phyloP scores from a whole-genome alignment of 352 stramenopile genomes.

The Phytopythium aichiense region DNA sequence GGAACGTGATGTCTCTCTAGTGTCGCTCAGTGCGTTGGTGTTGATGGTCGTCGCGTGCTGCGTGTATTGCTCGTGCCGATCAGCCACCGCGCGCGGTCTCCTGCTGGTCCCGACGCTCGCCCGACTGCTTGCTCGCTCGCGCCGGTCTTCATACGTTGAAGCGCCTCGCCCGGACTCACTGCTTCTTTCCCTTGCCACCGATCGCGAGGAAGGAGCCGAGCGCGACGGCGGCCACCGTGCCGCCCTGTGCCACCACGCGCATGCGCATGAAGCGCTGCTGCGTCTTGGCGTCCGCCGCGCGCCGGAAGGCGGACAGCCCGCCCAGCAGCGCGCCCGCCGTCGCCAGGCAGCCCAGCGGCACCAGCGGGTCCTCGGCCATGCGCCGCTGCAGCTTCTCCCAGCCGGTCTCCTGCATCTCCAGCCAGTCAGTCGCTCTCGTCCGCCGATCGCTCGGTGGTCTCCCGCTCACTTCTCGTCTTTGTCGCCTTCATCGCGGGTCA shows the following conservation, averaged over 20 bases:
- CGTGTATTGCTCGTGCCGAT: neutral
- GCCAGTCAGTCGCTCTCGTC: slow-evolving; percentile 19
- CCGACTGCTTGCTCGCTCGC: neutral
- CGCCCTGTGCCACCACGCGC: slow-evolving; percentile 64
- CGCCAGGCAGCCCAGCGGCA: slow-evolving; percentile 60
- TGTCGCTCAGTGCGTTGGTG: neutral
- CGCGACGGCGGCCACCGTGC: slow-evolving; percentile 61
- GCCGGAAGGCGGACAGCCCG: slow-evolving; percentile 63
- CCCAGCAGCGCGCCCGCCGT: slow-evolving; percentile 60
- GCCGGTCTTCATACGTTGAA: neutral
- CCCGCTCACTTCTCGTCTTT: neutral
- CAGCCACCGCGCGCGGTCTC: too few species aligned
- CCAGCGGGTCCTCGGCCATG: slow-evolving; percentile 67
- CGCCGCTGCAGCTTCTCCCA: slow-evolving; percentile 82
- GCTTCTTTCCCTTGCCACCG: slow-evolving; percentile 37
- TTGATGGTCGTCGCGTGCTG: neutral
- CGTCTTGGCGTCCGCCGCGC: slow-evolving; percentile 54
- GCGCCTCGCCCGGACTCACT: slow-evolving; percentile 7
- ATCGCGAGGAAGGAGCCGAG: slow-evolving; percentile 66
- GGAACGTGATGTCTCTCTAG: slow-evolving; percentile 1
- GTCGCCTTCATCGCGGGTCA: neutral
- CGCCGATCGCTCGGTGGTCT: slow-evolving; percentile 9
- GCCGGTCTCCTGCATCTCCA: slow-evolving; percentile 38
- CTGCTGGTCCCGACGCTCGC: neutral
- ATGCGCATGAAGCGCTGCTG: slow-evolving; percentile 83